phyloP scores from a whole-genome alignment of 2,329 filamentous ascomycete genomes.

The Immersiporthe knoxdaviesiana region DNA sequence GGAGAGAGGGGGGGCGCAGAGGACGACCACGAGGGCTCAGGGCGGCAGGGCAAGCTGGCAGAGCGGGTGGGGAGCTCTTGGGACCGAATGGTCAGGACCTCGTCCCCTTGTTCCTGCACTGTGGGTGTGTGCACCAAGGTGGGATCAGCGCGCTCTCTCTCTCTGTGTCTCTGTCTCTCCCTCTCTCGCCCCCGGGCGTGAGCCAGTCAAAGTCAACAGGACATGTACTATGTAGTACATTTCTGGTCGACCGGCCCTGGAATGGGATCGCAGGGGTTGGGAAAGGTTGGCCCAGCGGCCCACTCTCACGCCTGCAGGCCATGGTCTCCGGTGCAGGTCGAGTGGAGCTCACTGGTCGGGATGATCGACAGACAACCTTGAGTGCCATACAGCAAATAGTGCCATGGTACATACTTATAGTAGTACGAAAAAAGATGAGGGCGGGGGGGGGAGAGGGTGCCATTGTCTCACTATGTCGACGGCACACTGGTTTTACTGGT shows the following conservation, averaged over 20 bases:
- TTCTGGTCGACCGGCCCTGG: not conserved
- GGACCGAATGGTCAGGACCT: not conserved
- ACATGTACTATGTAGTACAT: conserved; percentile 5
- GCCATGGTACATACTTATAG: no score
- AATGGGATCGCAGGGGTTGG: not conserved
- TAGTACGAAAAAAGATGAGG: not conserved
- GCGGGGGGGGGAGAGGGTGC: not conserved
- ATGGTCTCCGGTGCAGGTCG: conserved; percentile 2
- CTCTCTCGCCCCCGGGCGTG: not conserved
- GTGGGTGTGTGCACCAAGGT: conserved; percentile 9
- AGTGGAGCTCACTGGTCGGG: not conserved
- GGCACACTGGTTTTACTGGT: not conserved
- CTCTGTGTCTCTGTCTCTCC: no score
- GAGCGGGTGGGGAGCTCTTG: conserved; percentile 8
- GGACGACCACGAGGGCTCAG: conserved; percentile 16
- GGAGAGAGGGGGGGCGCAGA: not conserved
- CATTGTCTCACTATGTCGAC: not conserved
- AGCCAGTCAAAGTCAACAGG: not conserved
- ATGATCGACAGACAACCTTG: conserved; percentile 3
- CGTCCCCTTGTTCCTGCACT: conserved; percentile 16
- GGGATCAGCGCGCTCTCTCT: not conserved
- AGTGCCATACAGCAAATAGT: not conserved
- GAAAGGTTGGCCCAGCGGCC: not conserved
- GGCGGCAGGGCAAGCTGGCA: conserved; percentile 19
- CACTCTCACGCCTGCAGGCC: not conserved